Evolutionary conservation across 192 early-diverging fungal species (phyloP).

Genomic region (Neocallimastix lanati): DNA sequence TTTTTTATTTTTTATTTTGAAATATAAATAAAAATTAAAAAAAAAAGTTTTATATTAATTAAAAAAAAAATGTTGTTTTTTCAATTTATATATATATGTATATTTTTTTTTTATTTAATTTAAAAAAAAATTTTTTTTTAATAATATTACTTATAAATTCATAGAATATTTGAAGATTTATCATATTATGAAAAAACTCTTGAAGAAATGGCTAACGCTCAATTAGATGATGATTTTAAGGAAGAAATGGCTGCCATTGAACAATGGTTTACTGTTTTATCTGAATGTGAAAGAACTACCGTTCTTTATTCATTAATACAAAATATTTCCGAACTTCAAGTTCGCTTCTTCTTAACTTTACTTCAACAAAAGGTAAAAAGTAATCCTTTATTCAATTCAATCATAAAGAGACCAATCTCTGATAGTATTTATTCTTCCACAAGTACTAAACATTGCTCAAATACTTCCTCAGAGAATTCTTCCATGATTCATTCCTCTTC

Average conservation of each 20-base stretch:
- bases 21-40: too few relatives aligned
- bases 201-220: constrained; percentile 70
- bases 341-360: constrained; percentile 84
- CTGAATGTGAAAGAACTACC: constrained; percentile 77
- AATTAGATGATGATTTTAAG: constrained; percentile 64
- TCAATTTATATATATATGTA: too few relatives aligned
- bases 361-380: constrained; percentile 77
- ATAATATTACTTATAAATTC: too few relatives aligned
- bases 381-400: constrained; percentile 32
- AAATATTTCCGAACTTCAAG: constrained; percentile 74
- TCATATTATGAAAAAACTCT: constrained; percentile 79
- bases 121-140: too few relatives aligned
- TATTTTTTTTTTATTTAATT: too few relatives aligned
- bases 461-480: background rate
- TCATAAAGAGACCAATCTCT: background rate
- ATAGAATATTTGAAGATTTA: constrained; percentile 52
- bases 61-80: too few relatives aligned
- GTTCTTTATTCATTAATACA: constrained; percentile 81
- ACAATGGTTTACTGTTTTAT: constrained; percentile 80
- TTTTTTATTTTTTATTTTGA: too few relatives aligned
- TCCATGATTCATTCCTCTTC: background rate
- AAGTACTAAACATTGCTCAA: background rate
- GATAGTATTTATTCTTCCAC: background rate
- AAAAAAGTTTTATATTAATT: too few relatives aligned
- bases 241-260: constrained; percentile 83